These are phyloP conservation scores for Penicillium cataractarum DNA, from an alignment of 495 filamentous ascomycete species.

Conservation along the genomic window DNA sequence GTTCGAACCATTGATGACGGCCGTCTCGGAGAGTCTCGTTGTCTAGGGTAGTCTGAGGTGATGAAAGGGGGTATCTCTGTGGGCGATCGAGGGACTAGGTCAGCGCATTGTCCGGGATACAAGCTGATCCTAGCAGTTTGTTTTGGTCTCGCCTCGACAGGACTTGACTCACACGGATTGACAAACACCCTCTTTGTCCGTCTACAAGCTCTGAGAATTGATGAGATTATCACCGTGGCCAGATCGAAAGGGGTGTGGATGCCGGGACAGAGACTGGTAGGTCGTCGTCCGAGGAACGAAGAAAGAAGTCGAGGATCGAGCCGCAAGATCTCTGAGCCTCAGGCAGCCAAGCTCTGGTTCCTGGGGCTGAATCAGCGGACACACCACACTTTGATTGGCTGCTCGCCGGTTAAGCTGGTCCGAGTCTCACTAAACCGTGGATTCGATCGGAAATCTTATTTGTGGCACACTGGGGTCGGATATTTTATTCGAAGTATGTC, in stretches of 20 bases:
- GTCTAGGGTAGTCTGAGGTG: background rate
- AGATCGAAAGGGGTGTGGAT: slow-evolving; percentile 13
- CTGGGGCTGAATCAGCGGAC: slow-evolving; percentile 24
- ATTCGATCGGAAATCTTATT: slow-evolving; percentile 13
- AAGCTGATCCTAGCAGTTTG: slow-evolving; percentile 6
- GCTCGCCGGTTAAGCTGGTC: background rate
- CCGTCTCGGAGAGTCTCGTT: background rate
- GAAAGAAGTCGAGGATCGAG: slow-evolving; percentile 25
- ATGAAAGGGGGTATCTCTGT: slow-evolving; percentile 6
- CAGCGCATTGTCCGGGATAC: background rate
- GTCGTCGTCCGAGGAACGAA: slow-evolving; percentile 46
- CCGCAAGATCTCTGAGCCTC: slow-evolving; percentile 26
- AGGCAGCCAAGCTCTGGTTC: slow-evolving; percentile 28
- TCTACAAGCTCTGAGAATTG: slow-evolving; percentile 10
- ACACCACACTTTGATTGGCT: slow-evolving; percentile 28
- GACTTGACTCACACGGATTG: slow-evolving; percentile 20
- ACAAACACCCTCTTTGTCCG: slow-evolving; percentile 7
- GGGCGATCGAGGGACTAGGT: background rate
- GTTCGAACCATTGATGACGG: background rate
- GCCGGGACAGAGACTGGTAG: slow-evolving; percentile 20
- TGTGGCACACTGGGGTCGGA: background rate
- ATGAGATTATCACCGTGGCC: slow-evolving; percentile 7
- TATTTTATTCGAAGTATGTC: background rate
- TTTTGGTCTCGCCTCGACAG: slow-evolving; percentile 11
- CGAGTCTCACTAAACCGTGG: slow-evolving; percentile 11